Conservation (phyloP, 2,329 filamentous ascomycete species). For the Purpureocillium lavendulum region DNA sequence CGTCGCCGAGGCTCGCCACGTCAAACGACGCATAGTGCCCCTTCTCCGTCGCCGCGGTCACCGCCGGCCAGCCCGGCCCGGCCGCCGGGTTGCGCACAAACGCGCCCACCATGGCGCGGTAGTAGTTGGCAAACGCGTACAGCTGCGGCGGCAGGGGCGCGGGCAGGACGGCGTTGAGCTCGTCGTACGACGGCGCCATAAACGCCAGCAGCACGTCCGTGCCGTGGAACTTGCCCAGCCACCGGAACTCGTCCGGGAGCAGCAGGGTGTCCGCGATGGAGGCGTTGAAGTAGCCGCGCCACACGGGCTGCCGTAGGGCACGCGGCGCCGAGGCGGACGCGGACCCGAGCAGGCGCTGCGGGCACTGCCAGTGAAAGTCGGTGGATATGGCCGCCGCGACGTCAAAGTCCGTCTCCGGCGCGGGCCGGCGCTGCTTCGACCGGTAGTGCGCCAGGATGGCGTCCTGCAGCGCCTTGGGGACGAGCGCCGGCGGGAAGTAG, state of each 20-base stretch:
- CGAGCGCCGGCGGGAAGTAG: slow-evolving; percentile 9
- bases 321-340: slow-evolving; percentile 11
- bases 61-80: slow-evolving; percentile 16
- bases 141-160: slow-evolving; percentile 10
- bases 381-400: slow-evolving; percentile 16
- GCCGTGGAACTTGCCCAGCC: slow-evolving; percentile 17
- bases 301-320: slow-evolving; percentile 9
- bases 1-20: slow-evolving; percentile 12
- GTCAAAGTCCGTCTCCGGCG: slow-evolving; percentile 14
- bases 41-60: slow-evolving; percentile 8
- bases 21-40: slow-evolving; percentile 10
- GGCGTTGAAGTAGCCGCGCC: slow-evolving; percentile 18
- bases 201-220: slow-evolving; percentile 16
- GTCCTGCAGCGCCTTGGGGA: slow-evolving; percentile 5
- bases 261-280: slow-evolving; percentile 13
- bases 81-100: slow-evolving; percentile 14
- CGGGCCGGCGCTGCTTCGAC: neutral
- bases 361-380: slow-evolving; percentile 17
- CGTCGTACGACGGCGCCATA: slow-evolving; percentile 8
- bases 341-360: slow-evolving; percentile 14
- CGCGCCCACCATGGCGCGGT: slow-evolving; percentile 13
- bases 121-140: slow-evolving; percentile 14
- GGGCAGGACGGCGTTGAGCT: too few species aligned
- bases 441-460: slow-evolving; percentile 11
- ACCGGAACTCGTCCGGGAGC: slow-evolving; percentile 11